phyloP scores from a whole-genome alignment of 352 stramenopile species.

The Saprolegnia diclina region DNA sequence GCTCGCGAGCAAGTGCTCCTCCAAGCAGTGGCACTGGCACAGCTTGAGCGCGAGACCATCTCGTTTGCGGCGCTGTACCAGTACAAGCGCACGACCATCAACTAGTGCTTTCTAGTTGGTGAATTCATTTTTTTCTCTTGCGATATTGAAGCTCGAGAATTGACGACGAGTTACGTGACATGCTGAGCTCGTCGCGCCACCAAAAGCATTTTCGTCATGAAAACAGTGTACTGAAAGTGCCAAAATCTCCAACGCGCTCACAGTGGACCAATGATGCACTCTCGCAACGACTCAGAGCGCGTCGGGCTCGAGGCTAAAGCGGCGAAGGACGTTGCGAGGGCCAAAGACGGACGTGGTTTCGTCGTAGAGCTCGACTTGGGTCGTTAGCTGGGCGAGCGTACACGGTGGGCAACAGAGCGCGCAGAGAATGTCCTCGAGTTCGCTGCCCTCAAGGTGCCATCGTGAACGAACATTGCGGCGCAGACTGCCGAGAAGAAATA shows the following conservation, averaged over 20 bases:
- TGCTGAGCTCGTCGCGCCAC: too few relatives aligned
- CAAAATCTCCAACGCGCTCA: too few relatives aligned
- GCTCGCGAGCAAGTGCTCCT: slow-evolving; percentile 10
- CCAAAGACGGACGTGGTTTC: slow-evolving; percentile 48
- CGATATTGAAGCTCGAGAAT: too few relatives aligned
- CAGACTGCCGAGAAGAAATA: neutral
- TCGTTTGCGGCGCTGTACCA: slow-evolving; percentile 1
- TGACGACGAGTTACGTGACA: too few relatives aligned
- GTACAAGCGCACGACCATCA: neutral
- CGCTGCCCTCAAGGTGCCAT: slow-evolving; percentile 27
- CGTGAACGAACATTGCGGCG: slow-evolving; percentile 11
- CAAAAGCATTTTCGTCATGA: too few relatives aligned
- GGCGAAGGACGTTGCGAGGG: slow-evolving; percentile 47
- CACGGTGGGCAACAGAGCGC: slow-evolving; percentile 27
- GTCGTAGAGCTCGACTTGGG: slow-evolving; percentile 76
- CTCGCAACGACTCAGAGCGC: too few relatives aligned
- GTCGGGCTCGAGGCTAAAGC: neutral
- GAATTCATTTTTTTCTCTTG: too few relatives aligned
- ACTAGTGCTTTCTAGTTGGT: too few relatives aligned
- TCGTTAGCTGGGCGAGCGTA: slow-evolving; percentile 50
- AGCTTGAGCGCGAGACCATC: neutral
- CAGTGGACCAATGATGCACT: too few relatives aligned
- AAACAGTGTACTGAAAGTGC: too few relatives aligned
- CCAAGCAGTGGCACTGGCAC: neutral
- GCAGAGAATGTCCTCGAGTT: slow-evolving; percentile 22